phyloP scores from a whole-genome alignment of 306 rosid species.

The Boehmeria nivea region DNA sequence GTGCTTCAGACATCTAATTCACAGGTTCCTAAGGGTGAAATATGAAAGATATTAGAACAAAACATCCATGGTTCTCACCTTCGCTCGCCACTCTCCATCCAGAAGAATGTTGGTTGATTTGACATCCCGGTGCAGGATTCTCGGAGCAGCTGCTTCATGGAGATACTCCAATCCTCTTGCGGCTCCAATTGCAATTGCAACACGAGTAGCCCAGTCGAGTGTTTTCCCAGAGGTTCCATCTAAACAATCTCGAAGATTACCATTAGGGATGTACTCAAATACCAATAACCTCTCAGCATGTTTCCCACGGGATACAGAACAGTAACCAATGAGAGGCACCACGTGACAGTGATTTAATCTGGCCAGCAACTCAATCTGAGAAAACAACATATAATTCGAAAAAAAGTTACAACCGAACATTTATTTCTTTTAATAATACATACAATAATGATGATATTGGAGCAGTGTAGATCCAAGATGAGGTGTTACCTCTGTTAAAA shows the following conservation, averaged over 20 bases:
- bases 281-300: constrained; percentile 73
- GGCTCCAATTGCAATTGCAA: constrained; percentile 86
- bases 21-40: background rate
- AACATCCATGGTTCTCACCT: constrained; percentile 33
- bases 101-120: constrained; percentile 95
- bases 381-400: constrained; percentile 5
- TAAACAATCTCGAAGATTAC: constrained; percentile 81
- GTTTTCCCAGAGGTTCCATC: constrained; percentile 52
- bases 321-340: constrained; percentile 90
- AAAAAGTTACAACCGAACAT: background rate
- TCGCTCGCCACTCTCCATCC: constrained; percentile 79
- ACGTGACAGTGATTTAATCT: constrained; percentile 91
- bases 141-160: constrained; percentile 98
- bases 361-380: constrained; percentile 83
- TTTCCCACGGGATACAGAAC: constrained; percentile 72
- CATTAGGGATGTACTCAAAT: constrained; percentile 73
- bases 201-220: constrained; percentile 78
- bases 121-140: constrained; percentile 89
- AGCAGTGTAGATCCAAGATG: constrained; percentile 14
- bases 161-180: constrained; percentile 97
- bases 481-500: constrained; percentile 67
- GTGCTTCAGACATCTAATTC: background rate
- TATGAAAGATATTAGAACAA: constrained; percentile 17
- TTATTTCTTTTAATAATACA: background rate
- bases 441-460: background rate